phyloP scores from a whole-genome alignment of 169 alveolate genomes.

The Plasmodium yoelii region DNA sequence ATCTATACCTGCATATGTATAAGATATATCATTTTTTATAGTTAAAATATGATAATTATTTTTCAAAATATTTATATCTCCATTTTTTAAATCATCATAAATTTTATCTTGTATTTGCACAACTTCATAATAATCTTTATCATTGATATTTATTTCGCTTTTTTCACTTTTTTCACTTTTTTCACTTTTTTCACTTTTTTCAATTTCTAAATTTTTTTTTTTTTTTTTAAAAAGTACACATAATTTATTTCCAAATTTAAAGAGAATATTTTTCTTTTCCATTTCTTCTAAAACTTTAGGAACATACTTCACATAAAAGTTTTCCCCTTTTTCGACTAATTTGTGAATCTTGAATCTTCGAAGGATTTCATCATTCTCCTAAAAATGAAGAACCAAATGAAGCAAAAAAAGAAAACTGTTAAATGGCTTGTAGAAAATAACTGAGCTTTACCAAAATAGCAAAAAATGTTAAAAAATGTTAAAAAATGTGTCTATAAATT shows the following conservation, averaged over 20 bases:
- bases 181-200: neutral
- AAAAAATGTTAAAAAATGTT: too few species aligned
- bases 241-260: conserved; percentile 26
- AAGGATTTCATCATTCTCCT: conserved; percentile 55
- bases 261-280: conserved; percentile 28
- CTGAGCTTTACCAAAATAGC: too few species aligned
- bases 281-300: conserved; percentile 35
- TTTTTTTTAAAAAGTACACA: conserved; percentile 48
- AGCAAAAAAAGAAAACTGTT: neutral
- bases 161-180: neutral
- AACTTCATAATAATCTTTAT: conserved; percentile 33
- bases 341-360: conserved; percentile 10
- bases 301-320: conserved; percentile 50
- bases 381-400: too few species aligned
- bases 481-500: neutral
- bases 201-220: neutral
- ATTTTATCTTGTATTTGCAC: conserved; percentile 5
- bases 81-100: neutral
- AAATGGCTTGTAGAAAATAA: neutral
- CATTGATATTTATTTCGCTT: neutral
- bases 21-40: conserved; percentile 77
- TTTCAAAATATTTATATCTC: conserved; percentile 30
- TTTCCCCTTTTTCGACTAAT: conserved; percentile 63
- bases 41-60: conserved; percentile 36
- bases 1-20: conserved; percentile 84